Evolutionary conservation across 148 eudicot genomes (phyloP), one percentile per base, ranked within the genome.

Genomic region (Polygonum maritimum): DNA sequence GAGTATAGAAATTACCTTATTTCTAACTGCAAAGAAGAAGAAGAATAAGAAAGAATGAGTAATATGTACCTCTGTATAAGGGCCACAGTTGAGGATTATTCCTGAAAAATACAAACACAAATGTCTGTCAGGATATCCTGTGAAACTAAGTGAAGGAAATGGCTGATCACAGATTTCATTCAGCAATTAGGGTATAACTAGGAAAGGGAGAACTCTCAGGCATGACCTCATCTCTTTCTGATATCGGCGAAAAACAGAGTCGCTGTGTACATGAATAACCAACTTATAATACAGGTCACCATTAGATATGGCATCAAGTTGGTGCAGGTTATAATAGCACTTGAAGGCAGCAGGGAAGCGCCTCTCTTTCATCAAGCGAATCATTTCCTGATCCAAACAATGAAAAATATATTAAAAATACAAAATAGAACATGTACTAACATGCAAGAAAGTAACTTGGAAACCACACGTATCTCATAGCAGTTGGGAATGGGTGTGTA

Each of bases 181-280:
- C 38, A 72, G 15, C 39, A 35, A 69, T 35, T 69, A 33, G 36
- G n/a, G 51, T 21, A 57, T 47, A 8, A 48, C 51, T 21, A 19
- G 63, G 36, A 16, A 18, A 10, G 12, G 41, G 16, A 54, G 44
- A 31, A 52, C 63, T 65, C 26, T 75, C 21, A 38, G 19, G 19
- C 35, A 73, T 49, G 48, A 94, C 98, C 97, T 94, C 96, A 92
- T 89, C 89, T 88, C 93, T 82, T 92, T 92, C 83, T 92, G 98
- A 74, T 92, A 94, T 67, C 92, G 87, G 60, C 87, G 84, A 74
- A 94, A 94, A 44, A 78, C 84, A 16, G 93, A 90, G 84, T 94
- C 98, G 71, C 89, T 84, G 60, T 81, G 89, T 21, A 94, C 94
- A 85, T 94, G 98, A 77, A 94, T 89, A 78, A 94, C 98, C 97